Evolutionary conservation across 1,284 basidiomycete species (phyloP).

Genomic region (Blastosporella zonata): DNA sequence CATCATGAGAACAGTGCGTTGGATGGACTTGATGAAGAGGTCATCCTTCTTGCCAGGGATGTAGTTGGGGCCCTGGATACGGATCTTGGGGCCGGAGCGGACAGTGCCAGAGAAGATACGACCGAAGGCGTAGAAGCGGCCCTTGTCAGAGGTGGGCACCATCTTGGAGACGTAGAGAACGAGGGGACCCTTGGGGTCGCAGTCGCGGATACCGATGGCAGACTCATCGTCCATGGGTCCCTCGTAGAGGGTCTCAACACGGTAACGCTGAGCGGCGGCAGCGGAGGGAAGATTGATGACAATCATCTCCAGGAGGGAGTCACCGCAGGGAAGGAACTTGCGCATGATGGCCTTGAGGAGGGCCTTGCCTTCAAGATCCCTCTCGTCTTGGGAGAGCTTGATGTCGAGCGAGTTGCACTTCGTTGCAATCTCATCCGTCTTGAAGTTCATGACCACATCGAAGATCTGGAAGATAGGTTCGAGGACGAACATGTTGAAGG

Average conservation of each 20-base stretch:
- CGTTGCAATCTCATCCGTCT: conserved; percentile 85
- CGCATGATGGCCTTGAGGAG: conserved; percentile 99
- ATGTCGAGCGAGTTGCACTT: conserved; percentile 98
- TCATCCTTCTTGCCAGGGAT: conserved; percentile 99
- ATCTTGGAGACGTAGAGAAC: conserved; percentile 99
- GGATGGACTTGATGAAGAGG: conserved; percentile 96
- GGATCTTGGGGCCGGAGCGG: conserved; percentile 95
- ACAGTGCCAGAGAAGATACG: conserved; percentile 99
- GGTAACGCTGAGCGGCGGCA: conserved; percentile 94
- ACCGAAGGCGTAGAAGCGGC: conserved; percentile 99
- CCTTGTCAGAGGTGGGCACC: conserved; percentile 99
- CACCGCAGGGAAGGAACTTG: conserved; percentile 99
- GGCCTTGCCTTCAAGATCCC: conserved; percentile 94
- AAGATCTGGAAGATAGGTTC: conserved; percentile 99
- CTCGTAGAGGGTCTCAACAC: conserved; percentile 99
- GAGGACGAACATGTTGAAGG: conserved; percentile 95
- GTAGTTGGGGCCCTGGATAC: conserved; percentile 99
- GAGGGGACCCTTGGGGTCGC: conserved; percentile 94
- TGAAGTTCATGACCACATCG: conserved; percentile 99
- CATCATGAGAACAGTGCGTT: conserved; percentile 99
- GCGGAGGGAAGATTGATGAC: conserved; percentile 99
- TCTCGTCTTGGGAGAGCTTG: conserved; percentile 88
- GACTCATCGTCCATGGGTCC: conserved; percentile 99
- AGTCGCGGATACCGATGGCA: conserved; percentile 98
- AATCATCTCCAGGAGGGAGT: conserved; percentile 99